Base-by-base conservation (phyloP, 192 early-diverging fungal species). In the Diversispora eburnea region DNA sequence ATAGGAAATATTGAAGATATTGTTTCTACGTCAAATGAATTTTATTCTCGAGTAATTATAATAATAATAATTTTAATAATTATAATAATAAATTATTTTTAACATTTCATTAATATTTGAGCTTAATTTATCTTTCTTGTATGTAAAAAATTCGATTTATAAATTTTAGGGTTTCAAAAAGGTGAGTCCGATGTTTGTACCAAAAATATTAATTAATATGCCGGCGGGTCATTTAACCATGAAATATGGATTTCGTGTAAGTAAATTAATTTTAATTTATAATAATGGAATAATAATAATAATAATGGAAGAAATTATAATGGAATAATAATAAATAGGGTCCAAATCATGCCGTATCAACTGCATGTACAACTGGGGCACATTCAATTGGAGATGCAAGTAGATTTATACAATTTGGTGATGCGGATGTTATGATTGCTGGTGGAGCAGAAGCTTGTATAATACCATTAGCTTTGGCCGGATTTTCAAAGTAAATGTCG, bases 361-460 rank as follows among this genome's bases (percentile, higher is more conserved):
- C 97, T 0, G 97, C 97, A 1, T 98, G 97, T 74, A 93, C 97
- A 2, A 97, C 97, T 5, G 97, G 97, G 5, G 94, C 95, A 3
- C 95, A 98, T 77, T 85, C 97, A 0, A 88, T 98, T 42, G 97
- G 95, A 25, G 97, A 98, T 72, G 97, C 97, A 0, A 89, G 89
- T 84, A 85, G 97, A 42, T 96, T 95, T 75, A 98, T 98, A 75
- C 85, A 89, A 56, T 93, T 84, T 71, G 93, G 92, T 42, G 97
- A 98, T 67, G 94, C 94, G 6, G 94, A 97, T 79, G 94, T 98
- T 5, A 96, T 98, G 92, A 79, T 98, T 10, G 95, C 95, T 3
- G 97, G 97, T 42, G 95, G 92, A 9, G 80, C 93, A 3, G 97
- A 98, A 78, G 86, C 95, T 2, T 85, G 89, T 52, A 81, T 97